phyloP scores from a whole-genome alignment of 306 rosid genomes.

The Ziziphus jujuba region DNA sequence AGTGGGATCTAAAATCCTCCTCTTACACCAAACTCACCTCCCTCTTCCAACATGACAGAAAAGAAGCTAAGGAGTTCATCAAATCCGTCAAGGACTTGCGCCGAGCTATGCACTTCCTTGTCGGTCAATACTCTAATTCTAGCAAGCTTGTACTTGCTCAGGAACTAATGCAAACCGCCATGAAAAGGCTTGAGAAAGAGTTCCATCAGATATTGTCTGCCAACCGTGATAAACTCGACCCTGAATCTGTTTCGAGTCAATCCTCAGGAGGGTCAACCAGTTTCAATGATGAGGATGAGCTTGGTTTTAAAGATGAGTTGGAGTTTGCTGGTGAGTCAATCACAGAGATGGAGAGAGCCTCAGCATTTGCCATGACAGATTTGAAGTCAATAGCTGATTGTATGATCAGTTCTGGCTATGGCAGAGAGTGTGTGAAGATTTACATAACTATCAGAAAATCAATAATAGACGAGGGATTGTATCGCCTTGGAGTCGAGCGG shows the following conservation, averaged over 20 bases:
- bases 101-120: conserved; percentile 36
- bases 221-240: conserved; percentile 38
- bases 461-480: conserved; percentile 44
- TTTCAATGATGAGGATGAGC: conserved; percentile 20
- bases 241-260: conserved; percentile 37
- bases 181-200: conserved; percentile 52
- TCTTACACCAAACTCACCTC: conserved; percentile 29
- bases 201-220: conserved; percentile 37
- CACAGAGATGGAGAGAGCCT: conserved; percentile 28
- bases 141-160: conserved; percentile 44
- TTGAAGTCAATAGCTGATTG: conserved; percentile 55
- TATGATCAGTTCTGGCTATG: conserved; percentile 57
- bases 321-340: conserved; percentile 18
- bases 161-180: conserved; percentile 48
- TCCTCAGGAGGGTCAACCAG: conserved; percentile 26
- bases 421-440: conserved; percentile 44
- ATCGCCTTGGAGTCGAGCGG: conserved; percentile 35
- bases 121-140: conserved; percentile 22
- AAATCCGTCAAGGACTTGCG: conserved; percentile 31
- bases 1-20: conserved; percentile 44
- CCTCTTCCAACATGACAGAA: conserved; percentile 40
- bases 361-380: conserved; percentile 34
- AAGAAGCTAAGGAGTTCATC: conserved; percentile 40
- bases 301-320: conserved; percentile 21
- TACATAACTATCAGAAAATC: conserved; percentile 44